Conservation (phyloP, 352 stramenopile species). For the Globisporangium nagaii region DNA sequence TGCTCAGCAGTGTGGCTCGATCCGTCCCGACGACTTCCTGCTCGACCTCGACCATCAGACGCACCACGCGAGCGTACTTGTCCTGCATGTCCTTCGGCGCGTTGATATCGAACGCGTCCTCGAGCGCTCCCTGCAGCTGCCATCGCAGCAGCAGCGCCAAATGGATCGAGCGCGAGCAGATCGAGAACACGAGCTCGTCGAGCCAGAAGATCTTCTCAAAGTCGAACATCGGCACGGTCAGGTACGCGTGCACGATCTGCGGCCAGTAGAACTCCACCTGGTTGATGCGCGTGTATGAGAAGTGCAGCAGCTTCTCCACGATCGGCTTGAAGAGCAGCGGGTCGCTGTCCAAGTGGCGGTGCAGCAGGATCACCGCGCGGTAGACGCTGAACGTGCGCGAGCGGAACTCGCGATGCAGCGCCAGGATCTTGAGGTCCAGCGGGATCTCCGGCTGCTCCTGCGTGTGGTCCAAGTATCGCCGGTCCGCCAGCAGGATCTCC, state of each 20-base stretch:
- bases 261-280: conserved; percentile 91
- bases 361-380: conserved; percentile 78
- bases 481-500: conserved; percentile 77
- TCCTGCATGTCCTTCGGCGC: conserved; percentile 81
- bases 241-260: conserved; percentile 86
- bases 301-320: conserved; percentile 77
- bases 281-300: conserved; percentile 87
- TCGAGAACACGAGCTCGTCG: conserved; percentile 83
- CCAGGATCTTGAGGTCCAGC: conserved; percentile 81
- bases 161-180: conserved; percentile 84
- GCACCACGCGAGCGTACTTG: conserved; percentile 79
- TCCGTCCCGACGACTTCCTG: conserved; percentile 75
- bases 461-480: conserved; percentile 79
- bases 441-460: conserved; percentile 82
- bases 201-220: conserved; percentile 90
- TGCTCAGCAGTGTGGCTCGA: conserved; percentile 53
- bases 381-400: conserved; percentile 76
- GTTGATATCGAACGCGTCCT: conserved; percentile 77
- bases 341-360: conserved; percentile 82
- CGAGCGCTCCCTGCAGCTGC: conserved; percentile 82
- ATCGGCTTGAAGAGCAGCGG: conserved; percentile 85
- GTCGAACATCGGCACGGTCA: conserved; percentile 86
- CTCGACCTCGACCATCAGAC: conserved; percentile 84
- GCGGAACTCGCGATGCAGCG: conserved; percentile 84
- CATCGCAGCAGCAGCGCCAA: conserved; percentile 79